Conservation (phyloP, 441 rosid genomes). For the Gossypium gossypioides region DNA sequence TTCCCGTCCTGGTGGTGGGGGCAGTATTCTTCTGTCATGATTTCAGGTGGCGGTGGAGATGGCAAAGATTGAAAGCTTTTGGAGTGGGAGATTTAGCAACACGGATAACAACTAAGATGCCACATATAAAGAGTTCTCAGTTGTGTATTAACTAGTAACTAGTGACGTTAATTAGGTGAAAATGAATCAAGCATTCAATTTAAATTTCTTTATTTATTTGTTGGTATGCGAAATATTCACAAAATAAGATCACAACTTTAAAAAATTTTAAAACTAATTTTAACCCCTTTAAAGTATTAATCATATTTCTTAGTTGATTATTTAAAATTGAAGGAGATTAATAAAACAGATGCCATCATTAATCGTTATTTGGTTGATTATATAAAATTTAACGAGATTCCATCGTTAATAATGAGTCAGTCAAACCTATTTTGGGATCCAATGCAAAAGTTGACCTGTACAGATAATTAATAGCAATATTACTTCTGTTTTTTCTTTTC, state of each 20-base stretch:
- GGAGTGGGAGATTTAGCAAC: background rate
- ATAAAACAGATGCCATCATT: too few species aligned
- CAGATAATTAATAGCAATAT: too few species aligned
- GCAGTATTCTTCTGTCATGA: slow-evolving; percentile 35
- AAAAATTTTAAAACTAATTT: too few species aligned
- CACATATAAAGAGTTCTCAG: background rate
- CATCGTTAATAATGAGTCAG: background rate
- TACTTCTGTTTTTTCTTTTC: too few species aligned
- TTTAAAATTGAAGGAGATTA: background rate
- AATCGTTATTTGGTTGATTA: too few species aligned
- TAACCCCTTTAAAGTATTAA: too few species aligned
- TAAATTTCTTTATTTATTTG: too few species aligned
- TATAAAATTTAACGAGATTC: background rate
- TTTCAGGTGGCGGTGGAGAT: background rate
- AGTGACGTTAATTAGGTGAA: background rate
- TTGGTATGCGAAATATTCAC: too few species aligned
- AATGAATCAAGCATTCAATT: background rate
- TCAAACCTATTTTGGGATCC: background rate
- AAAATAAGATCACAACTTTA: too few species aligned
- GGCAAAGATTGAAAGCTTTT: background rate
- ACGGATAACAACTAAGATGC: too few species aligned
- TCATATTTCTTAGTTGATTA: too few species aligned
- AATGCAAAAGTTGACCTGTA: background rate
- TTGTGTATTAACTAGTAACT: background rate
- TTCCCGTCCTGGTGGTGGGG: slow-evolving; percentile 21